These are phyloP conservation scores for Nymphaea colorata DNA, from an alignment of 164 flowering plant genomes.

Conservation along the genomic window DNA sequence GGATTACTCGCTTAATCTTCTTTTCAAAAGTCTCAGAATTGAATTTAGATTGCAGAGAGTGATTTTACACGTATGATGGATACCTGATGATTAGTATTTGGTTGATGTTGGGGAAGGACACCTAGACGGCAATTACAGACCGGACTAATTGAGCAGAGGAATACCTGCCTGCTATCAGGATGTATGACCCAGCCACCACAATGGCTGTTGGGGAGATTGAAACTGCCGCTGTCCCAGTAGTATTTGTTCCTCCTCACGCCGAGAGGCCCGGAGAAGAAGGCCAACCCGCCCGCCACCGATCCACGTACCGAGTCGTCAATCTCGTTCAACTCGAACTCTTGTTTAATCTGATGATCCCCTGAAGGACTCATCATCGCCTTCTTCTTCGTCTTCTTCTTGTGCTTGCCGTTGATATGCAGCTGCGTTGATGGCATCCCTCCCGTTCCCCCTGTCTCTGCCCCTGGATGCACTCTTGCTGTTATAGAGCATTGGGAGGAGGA, in stretches of 20 bases:
- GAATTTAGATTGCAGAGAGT: neutral
- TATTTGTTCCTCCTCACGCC: constrained; percentile 6
- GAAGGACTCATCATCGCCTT: too few relatives aligned
- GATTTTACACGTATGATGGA: neutral
- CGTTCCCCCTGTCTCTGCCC: too few relatives aligned
- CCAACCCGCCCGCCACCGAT: constrained; percentile 8
- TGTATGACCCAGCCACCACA: constrained; percentile 9
- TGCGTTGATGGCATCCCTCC: too few relatives aligned
- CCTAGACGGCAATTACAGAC: neutral
- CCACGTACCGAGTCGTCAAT: constrained; percentile 9
- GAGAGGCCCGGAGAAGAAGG: constrained; percentile 3
- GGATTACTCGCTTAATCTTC: too few relatives aligned
- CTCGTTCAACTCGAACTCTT: constrained; percentile 12
- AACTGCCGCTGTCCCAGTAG: constrained; percentile 5
- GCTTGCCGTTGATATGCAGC: too few relatives aligned
- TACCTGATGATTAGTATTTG: neutral
- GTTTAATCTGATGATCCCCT: constrained; percentile 7
- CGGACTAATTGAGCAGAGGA: neutral
- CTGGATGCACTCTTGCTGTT: too few relatives aligned
- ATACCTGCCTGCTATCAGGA: constrained; percentile 12
- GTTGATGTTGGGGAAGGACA: neutral
- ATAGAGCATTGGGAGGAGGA: too few relatives aligned
- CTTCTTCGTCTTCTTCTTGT: too few relatives aligned
- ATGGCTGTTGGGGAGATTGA: too few relatives aligned
- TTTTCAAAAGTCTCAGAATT: neutral